A percentile compares a stretch with the other conserved stretches of the same genome.
Evolutionary conservation across 495 filamentous ascomycete species (phyloP).

Genomic region (Neurospora hispaniola): DNA sequence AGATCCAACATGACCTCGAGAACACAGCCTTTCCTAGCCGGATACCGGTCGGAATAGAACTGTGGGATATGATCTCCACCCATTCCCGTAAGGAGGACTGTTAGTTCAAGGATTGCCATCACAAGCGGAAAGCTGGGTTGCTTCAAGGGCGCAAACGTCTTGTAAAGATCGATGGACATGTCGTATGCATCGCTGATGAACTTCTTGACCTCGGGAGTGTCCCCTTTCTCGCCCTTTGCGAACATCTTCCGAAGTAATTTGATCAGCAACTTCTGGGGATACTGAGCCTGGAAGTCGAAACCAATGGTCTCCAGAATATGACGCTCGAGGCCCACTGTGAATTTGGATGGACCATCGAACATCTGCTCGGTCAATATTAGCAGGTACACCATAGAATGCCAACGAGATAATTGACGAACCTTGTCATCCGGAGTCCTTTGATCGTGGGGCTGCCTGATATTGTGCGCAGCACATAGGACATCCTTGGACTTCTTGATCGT

Average conservation of each 20-base stretch:
- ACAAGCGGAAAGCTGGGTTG: slow-evolving; percentile 72
- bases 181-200: slow-evolving; percentile 59
- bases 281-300: slow-evolving; percentile 88
- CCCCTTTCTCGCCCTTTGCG: neutral
- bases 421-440: slow-evolving; percentile 72
- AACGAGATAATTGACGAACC: slow-evolving; percentile 33
- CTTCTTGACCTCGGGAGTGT: slow-evolving; percentile 16
- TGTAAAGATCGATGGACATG: slow-evolving; percentile 79
- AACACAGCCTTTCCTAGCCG: slow-evolving; percentile 40
- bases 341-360: slow-evolving; percentile 65
- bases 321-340: slow-evolving; percentile 78
- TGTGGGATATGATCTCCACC: slow-evolving; percentile 31
- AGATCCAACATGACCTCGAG: slow-evolving; percentile 82
- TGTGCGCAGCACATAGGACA: slow-evolving; percentile 82
- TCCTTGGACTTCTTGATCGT: slow-evolving; percentile 94
- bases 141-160: slow-evolving; percentile 86
- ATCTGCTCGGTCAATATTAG: slow-evolving; percentile 34
- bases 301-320: slow-evolving; percentile 87
- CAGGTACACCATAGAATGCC: neutral
- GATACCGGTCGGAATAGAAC: slow-evolving; percentile 40
- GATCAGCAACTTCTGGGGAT: slow-evolving; percentile 71
- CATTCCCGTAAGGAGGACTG: slow-evolving; percentile 51
- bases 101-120: slow-evolving; percentile 70
- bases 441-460: slow-evolving; percentile 65
- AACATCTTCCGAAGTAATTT: slow-evolving; percentile 58